Conservation (phyloP, 352 stramenopile genomes). For the Phytophthora melonis region DNA sequence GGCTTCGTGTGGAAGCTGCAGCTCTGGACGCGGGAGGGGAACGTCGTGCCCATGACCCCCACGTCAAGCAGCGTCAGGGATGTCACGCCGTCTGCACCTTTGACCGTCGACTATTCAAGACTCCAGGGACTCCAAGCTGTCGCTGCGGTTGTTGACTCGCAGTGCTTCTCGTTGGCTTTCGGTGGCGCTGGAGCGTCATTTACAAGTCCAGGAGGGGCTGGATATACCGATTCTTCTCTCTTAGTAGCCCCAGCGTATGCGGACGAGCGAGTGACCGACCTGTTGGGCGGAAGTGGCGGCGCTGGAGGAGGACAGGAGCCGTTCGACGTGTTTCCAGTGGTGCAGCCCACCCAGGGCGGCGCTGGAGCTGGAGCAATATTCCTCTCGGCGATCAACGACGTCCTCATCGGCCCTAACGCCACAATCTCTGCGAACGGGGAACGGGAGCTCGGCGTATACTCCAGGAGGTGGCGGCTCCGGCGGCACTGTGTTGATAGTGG, state of each 20-base stretch:
- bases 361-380: constrained; percentile 89
- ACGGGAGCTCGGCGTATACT: constrained; percentile 59
- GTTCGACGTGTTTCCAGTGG: constrained; percentile 77
- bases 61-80: constrained; percentile 52
- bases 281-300: constrained; percentile 94
- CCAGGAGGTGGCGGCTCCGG: constrained; percentile 70
- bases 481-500: constrained; percentile 61
- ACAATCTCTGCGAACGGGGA: constrained; percentile 82
- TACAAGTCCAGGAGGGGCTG: constrained; percentile 51
- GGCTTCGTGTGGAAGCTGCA: constrained; percentile 93
- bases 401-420: constrained; percentile 86
- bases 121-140: constrained; percentile 65
- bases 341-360: constrained; percentile 86
- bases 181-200: constrained; percentile 87
- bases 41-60: constrained; percentile 83
- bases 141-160: constrained; percentile 68
- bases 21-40: constrained; percentile 90
- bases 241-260: constrained; percentile 45
- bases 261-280: constrained; percentile 68
- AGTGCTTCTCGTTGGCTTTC: constrained; percentile 92
- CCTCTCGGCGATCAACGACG: constrained; percentile 94
- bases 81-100: constrained; percentile 37
- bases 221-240: constrained; percentile 51
- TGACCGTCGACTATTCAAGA: constrained; percentile 52
- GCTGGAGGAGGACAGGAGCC: constrained; percentile 85